Conservation (phyloP, 108 stramenopile genomes). For the Conticribra weissflogii region DNA sequence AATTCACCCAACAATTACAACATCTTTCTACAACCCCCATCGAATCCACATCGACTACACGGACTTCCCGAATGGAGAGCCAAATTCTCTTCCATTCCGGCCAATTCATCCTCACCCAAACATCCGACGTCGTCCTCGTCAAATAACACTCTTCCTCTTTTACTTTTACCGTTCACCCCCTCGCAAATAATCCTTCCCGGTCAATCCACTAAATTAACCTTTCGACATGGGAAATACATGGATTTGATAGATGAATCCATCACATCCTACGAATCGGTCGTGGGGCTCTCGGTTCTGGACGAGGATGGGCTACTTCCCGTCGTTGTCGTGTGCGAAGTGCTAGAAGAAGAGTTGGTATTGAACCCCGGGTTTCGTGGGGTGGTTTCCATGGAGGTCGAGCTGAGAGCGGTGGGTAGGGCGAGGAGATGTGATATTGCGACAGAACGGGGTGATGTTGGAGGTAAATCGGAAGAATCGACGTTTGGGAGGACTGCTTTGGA, state of each 20-base stretch:
- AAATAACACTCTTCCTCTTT: constrained; percentile 20
- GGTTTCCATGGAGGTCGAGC: constrained; percentile 31
- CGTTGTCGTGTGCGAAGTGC: constrained; percentile 38
- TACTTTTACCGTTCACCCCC: constrained; percentile 35
- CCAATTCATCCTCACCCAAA: constrained; percentile 6
- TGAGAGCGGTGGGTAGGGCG: constrained; percentile 41
- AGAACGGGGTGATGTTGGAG: background rate
- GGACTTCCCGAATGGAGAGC: constrained; percentile 41
- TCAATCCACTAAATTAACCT: constrained; percentile 31
- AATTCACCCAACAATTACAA: background rate
- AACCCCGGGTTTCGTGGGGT: constrained; percentile 37
- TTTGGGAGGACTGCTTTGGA: constrained; percentile 13
- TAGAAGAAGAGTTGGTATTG: constrained; percentile 34
- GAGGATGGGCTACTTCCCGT: constrained; percentile 37
- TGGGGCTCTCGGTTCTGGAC: constrained; percentile 34
- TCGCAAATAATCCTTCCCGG: constrained; percentile 35
- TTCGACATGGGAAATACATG: constrained; percentile 45
- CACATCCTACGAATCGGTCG: constrained; percentile 31
- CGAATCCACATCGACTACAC: constrained; percentile 6
- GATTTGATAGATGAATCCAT: constrained; percentile 46
- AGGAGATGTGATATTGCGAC: background rate
- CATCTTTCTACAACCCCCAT: no score
- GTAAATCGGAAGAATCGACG: background rate
- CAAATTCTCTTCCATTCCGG: constrained; percentile 18
- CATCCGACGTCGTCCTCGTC: background rate